Evolutionary conservation across 2,329 filamentous ascomycete genomes (phyloP).

Genomic region (Paracoccidioides lutzii): DNA sequence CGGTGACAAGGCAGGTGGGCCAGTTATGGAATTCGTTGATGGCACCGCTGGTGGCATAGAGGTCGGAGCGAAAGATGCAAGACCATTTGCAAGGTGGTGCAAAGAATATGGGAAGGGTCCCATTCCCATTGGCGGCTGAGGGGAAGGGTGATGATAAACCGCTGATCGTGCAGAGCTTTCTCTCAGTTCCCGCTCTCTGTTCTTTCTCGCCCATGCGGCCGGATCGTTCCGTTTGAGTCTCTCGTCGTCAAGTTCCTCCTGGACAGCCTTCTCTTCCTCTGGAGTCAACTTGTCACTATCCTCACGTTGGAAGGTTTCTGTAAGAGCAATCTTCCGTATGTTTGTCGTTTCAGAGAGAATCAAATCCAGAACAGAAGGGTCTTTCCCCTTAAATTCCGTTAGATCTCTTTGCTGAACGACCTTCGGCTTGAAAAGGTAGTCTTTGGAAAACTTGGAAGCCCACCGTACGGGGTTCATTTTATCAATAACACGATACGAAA

Average conservation of each 20-base stretch:
- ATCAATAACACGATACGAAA: conserved; percentile 70
- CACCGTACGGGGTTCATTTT: conserved; percentile 62
- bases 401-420: conserved; percentile 42
- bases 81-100: background rate
- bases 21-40: conserved; percentile 7
- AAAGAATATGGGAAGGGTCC: background rate
- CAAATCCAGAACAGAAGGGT: conserved; percentile 47
- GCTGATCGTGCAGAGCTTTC: conserved; percentile 1
- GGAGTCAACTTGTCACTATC: conserved; percentile 49
- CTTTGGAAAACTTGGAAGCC: conserved; percentile 41
- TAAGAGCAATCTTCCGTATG: conserved; percentile 44
- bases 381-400: conserved; percentile 43
- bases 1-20: conserved; percentile 15
- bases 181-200: conserved; percentile 9
- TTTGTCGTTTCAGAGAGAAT: conserved; percentile 19
- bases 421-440: conserved; percentile 49
- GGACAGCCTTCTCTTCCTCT: conserved; percentile 48
- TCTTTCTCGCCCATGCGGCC: conserved; percentile 18
- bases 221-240: conserved; percentile 27
- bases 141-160: background rate
- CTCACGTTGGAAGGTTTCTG: conserved; percentile 61
- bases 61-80: background rate
- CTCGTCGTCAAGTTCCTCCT: conserved; percentile 31
- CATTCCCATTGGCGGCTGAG: background rate
- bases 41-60: conserved; percentile 2